A percentile compares a stretch with the other conserved stretches of the same genome.
Conservation (phyloP, 106 monocot species). For the Alisma plantagoaquatica region DNA sequence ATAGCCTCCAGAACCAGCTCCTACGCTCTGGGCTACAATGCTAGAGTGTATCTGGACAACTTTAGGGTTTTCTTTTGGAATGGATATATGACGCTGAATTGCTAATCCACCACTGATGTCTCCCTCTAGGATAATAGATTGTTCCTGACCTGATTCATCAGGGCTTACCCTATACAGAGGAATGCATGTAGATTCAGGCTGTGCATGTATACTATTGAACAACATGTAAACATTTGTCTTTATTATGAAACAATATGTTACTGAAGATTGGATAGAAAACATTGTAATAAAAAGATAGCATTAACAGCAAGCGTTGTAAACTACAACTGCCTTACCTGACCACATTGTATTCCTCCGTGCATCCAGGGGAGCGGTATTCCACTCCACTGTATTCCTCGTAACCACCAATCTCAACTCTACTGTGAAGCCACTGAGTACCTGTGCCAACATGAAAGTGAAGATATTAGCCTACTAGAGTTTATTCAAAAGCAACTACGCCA, state of each 20-base stretch:
- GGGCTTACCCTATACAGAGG: conserved; percentile 51
- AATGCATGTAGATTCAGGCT: too few relatives aligned
- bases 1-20: conserved; percentile 96
- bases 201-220: too few relatives aligned
- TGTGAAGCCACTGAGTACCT: conserved; percentile 86
- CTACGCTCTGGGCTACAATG: conserved; percentile 64
- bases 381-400: conserved; percentile 93
- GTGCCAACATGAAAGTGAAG: too few relatives aligned
- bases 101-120: conserved; percentile 90
- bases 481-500: too few relatives aligned
- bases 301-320: too few relatives aligned
- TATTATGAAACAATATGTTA: too few relatives aligned
- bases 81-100: conserved; percentile 60
- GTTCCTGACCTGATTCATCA: conserved; percentile 66
- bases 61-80: conserved; percentile 47
- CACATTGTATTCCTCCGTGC: conserved; percentile 77
- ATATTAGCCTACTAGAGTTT: neutral
- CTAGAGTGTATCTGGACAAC: conserved; percentile 52
- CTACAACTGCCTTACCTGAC: conserved; percentile 30
- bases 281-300: too few relatives aligned
- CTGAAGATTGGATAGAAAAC: too few relatives aligned
- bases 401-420: conserved; percentile 68
- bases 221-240: neutral
- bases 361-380: conserved; percentile 93
- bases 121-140: conserved; percentile 71